Evolutionary conservation across 306 rosid species (phyloP), one percentile per base, ranked within the genome.

Genomic region (Dalbergia oliveri): DNA sequence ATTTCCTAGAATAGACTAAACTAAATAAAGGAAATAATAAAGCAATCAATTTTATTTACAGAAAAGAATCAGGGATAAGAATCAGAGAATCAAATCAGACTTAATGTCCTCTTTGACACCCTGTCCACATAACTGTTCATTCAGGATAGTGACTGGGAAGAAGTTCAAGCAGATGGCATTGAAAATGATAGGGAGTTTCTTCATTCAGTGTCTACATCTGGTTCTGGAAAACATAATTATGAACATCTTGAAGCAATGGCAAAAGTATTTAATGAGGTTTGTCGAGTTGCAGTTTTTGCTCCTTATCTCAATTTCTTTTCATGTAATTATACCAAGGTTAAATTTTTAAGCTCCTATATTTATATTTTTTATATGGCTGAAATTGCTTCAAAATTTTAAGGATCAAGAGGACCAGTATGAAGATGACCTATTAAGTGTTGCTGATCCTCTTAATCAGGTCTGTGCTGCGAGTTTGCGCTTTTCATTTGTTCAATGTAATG

Each of bases 131-230:
- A n/a, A 68, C 23, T 50, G 62, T 79, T 75, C 61, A 58, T 82
- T 73, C 95, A 91, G 99, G 99, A 90, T 73, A 88, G 93, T 76
- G 97, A 93, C 75, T 93, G 99, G 99, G 97, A 94, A 90, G 99
- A 94, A 85, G 83, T 86, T 79, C 87, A 84, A 79, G 84, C 85
- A 1, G 90, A 83, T 66, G 86, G 79, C 43, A 73, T 37, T 44
- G 91, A 83, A 74, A 73, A 85, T 57, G 93, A 89, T 72, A 87
- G 66, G 77, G 86, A 86, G 60, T 69, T 91, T 83, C 84, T 91
- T 64, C 83, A 72, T 80, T 83, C 94, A 39, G 64, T 83, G 39
- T 85, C 90, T 63, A 67, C 89, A 47, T 78, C 93, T n/a, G 83
- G 92, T 77, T 54, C 69, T 2, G 85, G 88, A 69, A 90, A 89